Base-by-base conservation (phyloP, 306 rosid species). In the Castanea sativa region DNA sequence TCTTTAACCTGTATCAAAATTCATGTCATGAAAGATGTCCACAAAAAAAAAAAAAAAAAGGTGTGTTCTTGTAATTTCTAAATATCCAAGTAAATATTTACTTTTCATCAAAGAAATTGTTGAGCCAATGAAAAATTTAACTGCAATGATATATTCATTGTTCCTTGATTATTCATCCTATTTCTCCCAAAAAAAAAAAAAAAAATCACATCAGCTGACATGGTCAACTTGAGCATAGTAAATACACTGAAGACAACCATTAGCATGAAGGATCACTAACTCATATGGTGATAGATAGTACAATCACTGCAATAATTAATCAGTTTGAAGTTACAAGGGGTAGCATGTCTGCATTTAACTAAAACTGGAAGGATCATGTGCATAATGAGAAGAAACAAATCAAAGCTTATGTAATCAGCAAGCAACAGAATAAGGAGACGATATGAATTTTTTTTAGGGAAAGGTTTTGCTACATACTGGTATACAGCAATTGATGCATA, bases 1-100 rank as follows among this genome's bases (percentile, higher is more conserved):
- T 92, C 90, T 84, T 41, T 82, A 78, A 75, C 86, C 97, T 92
- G 91, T 52, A 82, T 80, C 79, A 59, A 82, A 38, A 69, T 67
- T 74, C 51, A 84, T 73, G 68, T 55, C 16, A 75, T 53, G n/a
- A 78, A 55, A 80, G n/a, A 78, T 65, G 56, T 59, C 77, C 33
- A 12, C 25, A 77, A 57, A 57, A 74, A 71, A 76, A 58, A 76
- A 7, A 7, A 25, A 19, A 45, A 63, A 73, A 53, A 25, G 61
- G 60, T 59, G 10, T 4, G 21, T 55, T 45, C 74, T 59, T 53
- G 19, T 53, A 52, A 55, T 49, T 53, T 69, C 32, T 10, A 13
- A 57, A 68, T 16, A 74, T 64, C 18, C 75, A 43, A 74, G 45
- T 19, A 78, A 73, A 77, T 30, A 71, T 64, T 21, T 43, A 35